Conservation (phyloP, 208 protist species). For the Herpetomonas tarakana region DNA sequence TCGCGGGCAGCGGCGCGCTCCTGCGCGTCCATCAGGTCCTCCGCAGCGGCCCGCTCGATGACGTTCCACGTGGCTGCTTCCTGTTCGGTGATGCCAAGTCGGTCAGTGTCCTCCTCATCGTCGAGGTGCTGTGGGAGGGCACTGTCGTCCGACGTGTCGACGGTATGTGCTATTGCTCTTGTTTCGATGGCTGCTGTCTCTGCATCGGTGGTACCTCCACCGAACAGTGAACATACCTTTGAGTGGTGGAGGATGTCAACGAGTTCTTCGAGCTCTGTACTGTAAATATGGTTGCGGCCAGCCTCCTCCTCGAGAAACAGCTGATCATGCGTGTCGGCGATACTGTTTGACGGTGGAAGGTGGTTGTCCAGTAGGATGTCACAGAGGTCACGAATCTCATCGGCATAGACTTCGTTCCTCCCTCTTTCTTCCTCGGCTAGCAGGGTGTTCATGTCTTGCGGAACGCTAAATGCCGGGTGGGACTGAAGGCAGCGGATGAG, state of each 20-base stretch:
- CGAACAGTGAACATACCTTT: too few relatives aligned
- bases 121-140: too few relatives aligned
- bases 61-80: constrained; percentile 3
- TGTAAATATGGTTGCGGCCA: constrained; percentile 8
- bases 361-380: not conserved
- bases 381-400: not conserved
- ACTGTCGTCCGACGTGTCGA: too few relatives aligned
- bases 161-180: too few relatives aligned
- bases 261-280: constrained; percentile 18
- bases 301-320: constrained; percentile 3
- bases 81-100: not conserved
- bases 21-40: constrained; percentile 10
- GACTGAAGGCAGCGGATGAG: too few relatives aligned
- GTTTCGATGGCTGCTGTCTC: too few relatives aligned
- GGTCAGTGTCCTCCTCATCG: not conserved
- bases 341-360: too few relatives aligned
- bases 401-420: not conserved
- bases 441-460: too few relatives aligned
- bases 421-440: not conserved
- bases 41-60: not conserved
- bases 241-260: constrained; percentile 10
- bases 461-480: too few relatives aligned
- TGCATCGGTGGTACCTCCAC: too few relatives aligned
- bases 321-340: too few relatives aligned
- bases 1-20: constrained; percentile 12